Evolutionary conservation across 345 rosid species (phyloP).

Genomic region (Eucalyptus tenuipes): DNA sequence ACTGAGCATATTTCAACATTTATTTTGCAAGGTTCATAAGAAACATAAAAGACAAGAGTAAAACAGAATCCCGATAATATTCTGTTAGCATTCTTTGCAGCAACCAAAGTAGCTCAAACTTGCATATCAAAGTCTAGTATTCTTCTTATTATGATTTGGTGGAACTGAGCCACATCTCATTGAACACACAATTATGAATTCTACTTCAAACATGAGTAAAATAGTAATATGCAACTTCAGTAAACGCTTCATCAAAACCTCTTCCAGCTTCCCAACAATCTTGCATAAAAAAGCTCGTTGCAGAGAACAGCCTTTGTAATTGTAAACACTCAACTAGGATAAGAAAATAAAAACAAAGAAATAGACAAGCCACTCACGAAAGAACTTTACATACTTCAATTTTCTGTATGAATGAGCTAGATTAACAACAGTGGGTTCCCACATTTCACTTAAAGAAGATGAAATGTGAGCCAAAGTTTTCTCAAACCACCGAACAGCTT

Average conservation of each 20-base stretch:
- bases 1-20: neutral
- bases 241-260: neutral
- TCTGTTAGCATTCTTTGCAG: neutral
- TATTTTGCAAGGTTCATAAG: neutral
- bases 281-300: neutral
- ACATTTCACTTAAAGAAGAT: slow-evolving; percentile 54
- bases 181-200: neutral
- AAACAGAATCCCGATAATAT: neutral
- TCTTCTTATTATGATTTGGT: neutral
- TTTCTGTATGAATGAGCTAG: slow-evolving; percentile 88
- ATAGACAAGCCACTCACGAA: neutral
- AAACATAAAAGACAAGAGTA: neutral
- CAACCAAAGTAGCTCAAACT: neutral
- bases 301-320: neutral
- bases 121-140: neutral
- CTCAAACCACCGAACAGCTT: slow-evolving; percentile 81
- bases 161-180: neutral
- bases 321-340: neutral
- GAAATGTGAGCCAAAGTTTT: slow-evolving; percentile 80
- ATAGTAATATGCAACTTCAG: neutral
- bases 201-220: neutral
- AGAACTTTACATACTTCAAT: slow-evolving; percentile 40
- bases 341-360: neutral
- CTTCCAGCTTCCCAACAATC: neutral
- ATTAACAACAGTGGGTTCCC: slow-evolving; percentile 90